Percentiles rank a stretch among this genome's conserved stretches.
phyloP scores from a whole-genome alignment of 164 flowering plant species.

The Litsea cubeba region DNA sequence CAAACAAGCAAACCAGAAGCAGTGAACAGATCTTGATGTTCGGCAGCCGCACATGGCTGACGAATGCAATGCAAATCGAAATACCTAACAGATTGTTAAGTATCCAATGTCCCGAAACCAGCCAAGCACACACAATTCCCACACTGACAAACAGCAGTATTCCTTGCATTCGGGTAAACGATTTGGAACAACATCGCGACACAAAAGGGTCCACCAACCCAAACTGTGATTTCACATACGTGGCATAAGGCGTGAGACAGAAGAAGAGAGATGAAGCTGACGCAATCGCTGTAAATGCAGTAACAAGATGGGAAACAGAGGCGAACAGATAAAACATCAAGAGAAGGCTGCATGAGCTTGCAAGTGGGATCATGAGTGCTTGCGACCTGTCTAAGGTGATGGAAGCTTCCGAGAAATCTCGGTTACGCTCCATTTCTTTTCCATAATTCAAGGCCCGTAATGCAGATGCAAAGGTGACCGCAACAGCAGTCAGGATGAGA shows the following conservation, averaged over 20 bases:
- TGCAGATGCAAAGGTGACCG: conserved; percentile 83
- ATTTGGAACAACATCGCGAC: conserved; percentile 73
- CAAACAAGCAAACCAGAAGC: conserved; percentile 84
- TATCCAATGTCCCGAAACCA: conserved; percentile 88
- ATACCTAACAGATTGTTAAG: conserved; percentile 86
- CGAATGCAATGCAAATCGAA: conserved; percentile 87
- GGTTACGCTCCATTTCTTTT: conserved; percentile 84
- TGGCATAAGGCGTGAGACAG: conserved; percentile 66
- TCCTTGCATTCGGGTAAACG: conserved; percentile 66
- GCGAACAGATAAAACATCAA: conserved; percentile 90
- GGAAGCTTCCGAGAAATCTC: conserved; percentile 75
- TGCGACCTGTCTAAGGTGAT: conserved; percentile 82
- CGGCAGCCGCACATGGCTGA: conserved; percentile 93
- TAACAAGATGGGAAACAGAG: conserved; percentile 81
- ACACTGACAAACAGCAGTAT: conserved; percentile 46
- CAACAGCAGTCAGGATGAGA: conserved; percentile 73
- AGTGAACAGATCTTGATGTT: conserved; percentile 90
- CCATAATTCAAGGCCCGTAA: conserved; percentile 74
- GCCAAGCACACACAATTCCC: conserved; percentile 66
- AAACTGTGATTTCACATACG: conserved; percentile 41
- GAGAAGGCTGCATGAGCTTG: conserved; percentile 87
- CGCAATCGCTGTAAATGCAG: conserved; percentile 82
- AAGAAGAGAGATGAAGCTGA: conserved; percentile 79
- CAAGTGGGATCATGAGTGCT: conserved; percentile 88
- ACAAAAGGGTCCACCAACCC: conserved; percentile 67